These are phyloP conservation scores for Furcasterigmium furcatum DNA, from an alignment of 2,329 filamentous ascomycete species.

Conservation along the genomic window DNA sequence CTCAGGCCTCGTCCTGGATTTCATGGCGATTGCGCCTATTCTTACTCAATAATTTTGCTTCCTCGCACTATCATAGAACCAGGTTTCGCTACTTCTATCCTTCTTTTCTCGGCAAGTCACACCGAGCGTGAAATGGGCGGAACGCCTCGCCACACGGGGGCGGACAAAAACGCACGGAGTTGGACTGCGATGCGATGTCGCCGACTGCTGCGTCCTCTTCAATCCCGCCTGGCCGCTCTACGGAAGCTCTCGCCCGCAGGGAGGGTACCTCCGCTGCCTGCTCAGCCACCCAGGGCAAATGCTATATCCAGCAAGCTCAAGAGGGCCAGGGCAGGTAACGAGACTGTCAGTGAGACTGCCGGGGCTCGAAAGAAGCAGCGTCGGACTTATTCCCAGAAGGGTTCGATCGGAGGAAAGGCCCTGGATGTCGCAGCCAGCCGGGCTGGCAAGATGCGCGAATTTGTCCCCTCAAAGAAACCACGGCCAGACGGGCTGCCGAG, in stretches of 20 bases:
- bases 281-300: not conserved
- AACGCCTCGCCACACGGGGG: no score
- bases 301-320: not conserved
- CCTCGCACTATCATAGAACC: no score
- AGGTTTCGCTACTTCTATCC: no score
- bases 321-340: not conserved
- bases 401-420: not conserved
- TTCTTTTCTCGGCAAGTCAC: no score
- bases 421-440: not conserved
- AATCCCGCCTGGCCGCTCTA: constrained; percentile 36
- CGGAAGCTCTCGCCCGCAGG: constrained; percentile 26
- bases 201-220: constrained; percentile 41
- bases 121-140: no score
- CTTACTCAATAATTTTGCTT: no score
- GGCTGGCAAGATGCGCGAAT: not conserved
- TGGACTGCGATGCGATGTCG: constrained; percentile 48
- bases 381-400: constrained; percentile 11
- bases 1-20: no score
- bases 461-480: not conserved
- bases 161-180: no score
- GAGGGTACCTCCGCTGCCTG: constrained; percentile 8
- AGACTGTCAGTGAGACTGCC: not conserved
- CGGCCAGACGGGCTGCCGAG: not conserved
- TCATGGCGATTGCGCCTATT: no score
- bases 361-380: constrained; percentile 13